Base-by-base conservation (phyloP, 1,139 yeast genomes). In the Ogataea hybrid region DNA sequence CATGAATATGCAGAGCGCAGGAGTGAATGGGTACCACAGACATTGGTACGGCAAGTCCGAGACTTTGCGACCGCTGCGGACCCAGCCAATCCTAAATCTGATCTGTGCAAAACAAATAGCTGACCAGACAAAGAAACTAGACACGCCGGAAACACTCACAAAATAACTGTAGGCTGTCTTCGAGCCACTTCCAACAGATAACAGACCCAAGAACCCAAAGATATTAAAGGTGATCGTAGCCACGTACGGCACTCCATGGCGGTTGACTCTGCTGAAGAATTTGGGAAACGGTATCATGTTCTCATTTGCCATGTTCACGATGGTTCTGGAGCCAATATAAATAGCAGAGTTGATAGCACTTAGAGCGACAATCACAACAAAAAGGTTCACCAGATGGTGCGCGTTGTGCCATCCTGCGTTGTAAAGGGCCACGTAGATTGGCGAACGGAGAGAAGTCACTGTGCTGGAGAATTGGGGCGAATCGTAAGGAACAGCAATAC, bases 371-470 rank as follows among this genome's bases (percentile, higher is more conserved):
- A 76, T 56, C 51, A 75, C 59, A 43, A 76, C 71, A 49, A 76
- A 72, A 0, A 79, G 75, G 43, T 77, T 74, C 46, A 75, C 62
- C 52, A 74, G 65, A 50, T 76, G 75, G 20, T 79, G 79, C 2
- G 81, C 76, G 17, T 50, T 50, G 12, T 46, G 70, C 57, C 79
- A 76, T 45, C 82, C 80, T 3, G 80, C 81, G 37, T 68, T 65
- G 41, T 69, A 68, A 41, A 78, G 69, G n/a, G 82, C 81, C 52
- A 77, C 70, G 8, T 79, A 79, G 61, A 78, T 75, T 18, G 84
- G 84, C 9, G 82, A 73, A 28, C 45, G 52, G 54, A 59, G 42
- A 20, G 57, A 52, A 34, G 47, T 53, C 25, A 49, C 48, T 11
- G 48, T 29, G 12, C 42, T 39, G 12, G 43, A 37, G 10, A 60